Base-by-base conservation (phyloP, 805 yeast genomes). In the Starmerella sirachaensis region DNA sequence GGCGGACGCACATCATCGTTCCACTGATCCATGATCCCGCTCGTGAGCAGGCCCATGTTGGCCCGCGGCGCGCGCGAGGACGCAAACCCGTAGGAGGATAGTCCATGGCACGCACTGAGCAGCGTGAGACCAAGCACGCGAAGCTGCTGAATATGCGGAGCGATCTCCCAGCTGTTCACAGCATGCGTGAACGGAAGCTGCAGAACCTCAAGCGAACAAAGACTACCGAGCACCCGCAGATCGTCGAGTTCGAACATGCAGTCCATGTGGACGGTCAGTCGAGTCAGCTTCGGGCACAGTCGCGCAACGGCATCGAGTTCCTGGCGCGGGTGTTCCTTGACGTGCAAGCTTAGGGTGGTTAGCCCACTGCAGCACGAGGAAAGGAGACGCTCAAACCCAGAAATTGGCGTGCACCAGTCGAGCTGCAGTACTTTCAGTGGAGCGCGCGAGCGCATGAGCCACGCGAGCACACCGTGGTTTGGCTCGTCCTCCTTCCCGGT, bases 21-120 rank as follows among this genome's bases (percentile, higher is more conserved):
- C 46, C 49, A 48, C 29, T 41, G 43, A 13, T 40, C 45, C 18
- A 46, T 34, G 18, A 48, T 33, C 2, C 51, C 50, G 29, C 46
- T 42, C 13, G 48, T 38, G 20, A 45, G 38, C 25, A 45, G 33
- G 11, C 47, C 50, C 36, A 35, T 28, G 25, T 27, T 33, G 31
- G 16, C 33, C 13, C 26, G 27, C 22, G 28, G 31, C 18, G 38
- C 21, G 31, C 46, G 22, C 23, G 29, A 18, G 17, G 30, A 7
- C n/a, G 34, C 16, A 26, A 31, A 13, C 11, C 27, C 27, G n/a
- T n/a, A n/a, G n/a, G n/a, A n/a, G n/a, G n/a, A n/a, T n/a, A 9
- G 20, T 14, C 14, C 26, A n/a, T 16, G 26, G 34, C 12, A 8
- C 13, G 34, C 27, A 10, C 9, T 31, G 19, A 19, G n/a, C 20